A percentile compares a stretch with the other conserved stretches of the same genome.
Evolutionary conservation across 139 green algal species (phyloP).

Genomic region (Chlamydomonas incerta): DNA sequence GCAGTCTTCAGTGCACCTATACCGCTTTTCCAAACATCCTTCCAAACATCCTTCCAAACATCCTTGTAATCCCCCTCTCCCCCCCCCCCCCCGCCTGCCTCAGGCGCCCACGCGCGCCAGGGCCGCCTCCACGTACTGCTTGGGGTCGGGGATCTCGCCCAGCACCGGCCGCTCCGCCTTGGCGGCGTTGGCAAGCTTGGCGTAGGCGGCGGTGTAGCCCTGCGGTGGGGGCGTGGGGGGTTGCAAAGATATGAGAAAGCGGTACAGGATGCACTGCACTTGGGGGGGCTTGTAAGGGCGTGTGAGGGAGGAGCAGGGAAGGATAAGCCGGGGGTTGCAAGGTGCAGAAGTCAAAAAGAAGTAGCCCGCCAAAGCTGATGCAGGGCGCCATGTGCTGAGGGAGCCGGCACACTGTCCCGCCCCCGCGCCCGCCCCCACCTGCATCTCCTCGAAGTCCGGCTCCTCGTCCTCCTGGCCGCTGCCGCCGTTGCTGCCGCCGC

Average conservation of each 20-base stretch:
- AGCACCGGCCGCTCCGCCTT: conserved; percentile 68
- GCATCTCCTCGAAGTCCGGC: conserved; percentile 43
- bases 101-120: conserved; percentile 33
- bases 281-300: too few relatives aligned
- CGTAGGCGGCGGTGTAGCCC: conserved; percentile 84
- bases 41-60: too few relatives aligned
- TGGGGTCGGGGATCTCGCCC: conserved; percentile 64
- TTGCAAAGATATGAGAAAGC: neutral
- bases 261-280: too few relatives aligned
- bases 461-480: conserved; percentile 28
- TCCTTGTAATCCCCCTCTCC: too few relatives aligned
- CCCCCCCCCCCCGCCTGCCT: neutral
- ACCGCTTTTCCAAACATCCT: too few relatives aligned
- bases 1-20: too few relatives aligned
- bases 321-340: neutral
- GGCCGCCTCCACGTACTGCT: conserved; percentile 55
- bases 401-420: too few relatives aligned
- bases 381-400: too few relatives aligned
- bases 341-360: too few relatives aligned
- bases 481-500: conserved; percentile 19
- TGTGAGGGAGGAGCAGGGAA: neutral
- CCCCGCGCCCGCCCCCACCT: too few relatives aligned
- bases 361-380: too few relatives aligned
- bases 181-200: conserved; percentile 84
- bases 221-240: neutral